Evolutionary conservation across 2,329 filamentous ascomycete genomes (phyloP), one percentile per base, ranked within the genome.

Genomic region (Fusarium sp.): DNA sequence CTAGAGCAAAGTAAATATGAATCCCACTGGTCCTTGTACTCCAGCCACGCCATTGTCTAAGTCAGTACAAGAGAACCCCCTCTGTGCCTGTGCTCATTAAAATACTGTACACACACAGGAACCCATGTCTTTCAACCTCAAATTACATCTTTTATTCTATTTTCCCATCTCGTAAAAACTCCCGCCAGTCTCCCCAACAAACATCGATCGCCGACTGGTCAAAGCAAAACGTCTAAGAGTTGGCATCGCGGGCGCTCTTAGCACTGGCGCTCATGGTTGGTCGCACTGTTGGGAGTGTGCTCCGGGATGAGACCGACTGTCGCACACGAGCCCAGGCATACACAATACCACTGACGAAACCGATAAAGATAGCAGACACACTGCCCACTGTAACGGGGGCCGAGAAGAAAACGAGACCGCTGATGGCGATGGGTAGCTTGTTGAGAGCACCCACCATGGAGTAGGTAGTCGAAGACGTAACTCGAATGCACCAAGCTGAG

Each of bases 361-460:
- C 97, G 68, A 99, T 89, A 71, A 92, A 88, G 80, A 99, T 98
- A 78, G 97, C 97, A 24, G 94, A 94, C 13, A 98, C 94, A 81
- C 94, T 97, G 78, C 95, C 95, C 72, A 98, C 90, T 1, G 97
- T 98, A 78, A 98, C 93, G 0, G 97, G 95, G 0, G 95, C 95
- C 72, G 97, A 91, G 85, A 99, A 99, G 89, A 99, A 99, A 79
- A 99, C 85, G 45, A 99, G 90, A 31, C 97, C 97, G 74, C 93
- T 96, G 76, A 99, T 84, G 65, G 97, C 97, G 78, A 99, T 95
- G 48, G 97, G 97, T 35, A 99, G 92, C 88, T 99, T 99, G 90
- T 99, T 99, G 80, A 99, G 88, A 20, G 96, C 95, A 72, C 97
- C 97, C 66, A 98, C 97, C 96, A 99, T 98, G 33, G 94, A 97